These are phyloP conservation scores for Penicillium longicatenatum DNA, from an alignment of 495 filamentous ascomycete species.

Conservation along the genomic window DNA sequence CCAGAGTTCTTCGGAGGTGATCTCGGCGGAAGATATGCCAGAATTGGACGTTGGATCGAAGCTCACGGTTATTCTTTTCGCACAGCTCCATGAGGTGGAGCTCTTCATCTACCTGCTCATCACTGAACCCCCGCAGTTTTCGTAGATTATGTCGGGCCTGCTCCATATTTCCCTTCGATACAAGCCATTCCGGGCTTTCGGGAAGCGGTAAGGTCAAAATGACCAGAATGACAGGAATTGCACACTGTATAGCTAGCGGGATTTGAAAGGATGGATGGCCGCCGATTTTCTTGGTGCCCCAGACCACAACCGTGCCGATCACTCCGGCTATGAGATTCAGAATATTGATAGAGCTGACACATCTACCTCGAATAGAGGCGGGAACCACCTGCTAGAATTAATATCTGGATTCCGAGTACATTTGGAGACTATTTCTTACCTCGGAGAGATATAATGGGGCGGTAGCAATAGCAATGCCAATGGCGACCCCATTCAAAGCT, in stretches of 20 bases:
- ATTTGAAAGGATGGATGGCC: conserved; percentile 34
- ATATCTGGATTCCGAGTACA: background rate
- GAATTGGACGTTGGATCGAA: conserved; percentile 30
- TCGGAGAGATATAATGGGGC: conserved; percentile 43
- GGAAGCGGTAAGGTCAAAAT: conserved; percentile 42
- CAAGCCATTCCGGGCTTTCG: conserved; percentile 67
- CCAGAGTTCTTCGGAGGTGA: conserved; percentile 37
- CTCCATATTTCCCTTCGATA: conserved; percentile 50
- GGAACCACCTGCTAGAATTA: conserved; percentile 23
- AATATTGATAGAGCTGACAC: conserved; percentile 41
- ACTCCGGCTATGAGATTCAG: conserved; percentile 38
- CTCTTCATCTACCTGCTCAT: conserved; percentile 33
- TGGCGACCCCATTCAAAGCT: conserved; percentile 33
- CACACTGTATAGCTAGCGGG: conserved; percentile 38
- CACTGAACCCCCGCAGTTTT: conserved; percentile 38
- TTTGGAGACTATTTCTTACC: conserved; percentile 12
- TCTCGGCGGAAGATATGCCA: conserved; percentile 41
- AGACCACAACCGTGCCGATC: conserved; percentile 37
- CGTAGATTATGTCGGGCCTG: conserved; percentile 34
- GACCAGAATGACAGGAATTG: conserved; percentile 31
- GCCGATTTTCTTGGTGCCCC: conserved; percentile 27
- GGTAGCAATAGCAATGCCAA: conserved; percentile 39
- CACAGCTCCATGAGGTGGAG: conserved; percentile 33
- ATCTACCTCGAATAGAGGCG: conserved; percentile 37
- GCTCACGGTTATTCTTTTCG: conserved; percentile 30